Percentiles rank a stretch among this genome's conserved stretches.
Conservation (phyloP, 768 basidiomycete genomes). For the Amyloporia xantha region DNA sequence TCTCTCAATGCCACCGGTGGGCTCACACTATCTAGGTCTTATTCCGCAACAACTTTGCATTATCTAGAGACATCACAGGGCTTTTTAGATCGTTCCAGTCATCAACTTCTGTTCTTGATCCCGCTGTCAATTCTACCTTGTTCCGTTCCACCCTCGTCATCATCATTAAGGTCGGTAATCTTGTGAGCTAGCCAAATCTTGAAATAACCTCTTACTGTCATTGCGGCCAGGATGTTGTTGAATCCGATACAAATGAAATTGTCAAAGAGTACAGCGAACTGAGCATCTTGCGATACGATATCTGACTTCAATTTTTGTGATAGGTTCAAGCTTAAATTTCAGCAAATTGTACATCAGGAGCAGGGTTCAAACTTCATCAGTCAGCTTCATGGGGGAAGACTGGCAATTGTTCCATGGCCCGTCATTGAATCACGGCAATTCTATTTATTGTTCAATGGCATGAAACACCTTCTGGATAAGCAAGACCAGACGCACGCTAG, state of each 20-base stretch:
- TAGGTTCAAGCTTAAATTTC: slow-evolving; percentile 52
- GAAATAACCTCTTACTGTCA: no score
- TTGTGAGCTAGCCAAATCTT: background rate
- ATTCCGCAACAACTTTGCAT: slow-evolving; percentile 60
- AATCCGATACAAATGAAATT: slow-evolving; percentile 54
- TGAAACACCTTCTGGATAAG: slow-evolving; percentile 42
- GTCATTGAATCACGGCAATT: slow-evolving; percentile 59
- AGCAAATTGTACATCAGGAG: slow-evolving; percentile 56
- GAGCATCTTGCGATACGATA: background rate
- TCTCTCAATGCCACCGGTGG: background rate
- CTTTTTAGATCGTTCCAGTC: slow-evolving; percentile 59
- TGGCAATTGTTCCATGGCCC: slow-evolving; percentile 61
- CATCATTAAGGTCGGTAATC: slow-evolving; percentile 47
- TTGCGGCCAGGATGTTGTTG: slow-evolving; percentile 49
- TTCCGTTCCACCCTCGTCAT: slow-evolving; percentile 55
- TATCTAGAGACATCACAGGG: slow-evolving; percentile 52
- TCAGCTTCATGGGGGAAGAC: slow-evolving; percentile 45
- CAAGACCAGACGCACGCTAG: slow-evolving; percentile 42
- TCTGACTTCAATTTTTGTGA: no score
- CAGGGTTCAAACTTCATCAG: slow-evolving; percentile 59
- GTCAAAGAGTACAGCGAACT: slow-evolving; percentile 43
- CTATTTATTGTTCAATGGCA: slow-evolving; percentile 43
- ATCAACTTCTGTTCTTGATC: slow-evolving; percentile 52
- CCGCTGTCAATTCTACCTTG: slow-evolving; percentile 47
- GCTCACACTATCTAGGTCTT: slow-evolving; percentile 35